Conservation (phyloP, 2,329 filamentous ascomycete species). For the Pezicula rhizophila region DNA sequence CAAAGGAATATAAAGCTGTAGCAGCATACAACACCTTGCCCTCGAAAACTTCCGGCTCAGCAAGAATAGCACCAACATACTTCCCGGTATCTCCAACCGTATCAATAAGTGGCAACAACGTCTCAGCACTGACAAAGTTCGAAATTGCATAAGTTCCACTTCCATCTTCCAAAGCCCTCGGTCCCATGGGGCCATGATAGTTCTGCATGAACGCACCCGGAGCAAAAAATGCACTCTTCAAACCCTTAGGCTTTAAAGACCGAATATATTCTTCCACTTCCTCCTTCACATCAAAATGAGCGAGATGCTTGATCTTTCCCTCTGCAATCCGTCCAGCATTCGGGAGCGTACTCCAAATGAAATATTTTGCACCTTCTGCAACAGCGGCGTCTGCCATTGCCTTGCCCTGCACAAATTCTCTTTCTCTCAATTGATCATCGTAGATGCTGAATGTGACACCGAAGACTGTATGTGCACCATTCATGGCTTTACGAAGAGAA, state of each 20-base stretch:
- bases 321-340: constrained; percentile 28
- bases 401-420: constrained; percentile 28
- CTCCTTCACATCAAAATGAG: constrained; percentile 26
- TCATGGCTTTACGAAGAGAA: constrained; percentile 35
- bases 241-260: constrained; percentile 20
- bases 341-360: constrained; percentile 37
- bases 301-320: constrained; percentile 30
- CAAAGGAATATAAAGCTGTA: constrained; percentile 21
- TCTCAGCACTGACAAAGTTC: constrained; percentile 12
- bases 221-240: constrained; percentile 38
- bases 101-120: constrained; percentile 21
- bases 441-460: constrained; percentile 31
- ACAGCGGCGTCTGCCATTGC: constrained; percentile 35
- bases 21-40: constrained; percentile 41
- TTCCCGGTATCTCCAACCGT: constrained; percentile 20
- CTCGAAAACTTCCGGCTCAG: constrained; percentile 34
- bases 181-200: constrained; percentile 18
- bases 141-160: constrained; percentile 10
- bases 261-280: constrained; percentile 29
- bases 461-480: constrained; percentile 41
- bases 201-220: constrained; percentile 44
- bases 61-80: constrained; percentile 31
- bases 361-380: constrained; percentile 31
- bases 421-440: not conserved
- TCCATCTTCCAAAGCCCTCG: constrained; percentile 12